Percentiles rank a stretch among this genome's conserved stretches.
phyloP scores from a whole-genome alignment of 805 yeast genomes.

The Ogataea ganodermae region DNA sequence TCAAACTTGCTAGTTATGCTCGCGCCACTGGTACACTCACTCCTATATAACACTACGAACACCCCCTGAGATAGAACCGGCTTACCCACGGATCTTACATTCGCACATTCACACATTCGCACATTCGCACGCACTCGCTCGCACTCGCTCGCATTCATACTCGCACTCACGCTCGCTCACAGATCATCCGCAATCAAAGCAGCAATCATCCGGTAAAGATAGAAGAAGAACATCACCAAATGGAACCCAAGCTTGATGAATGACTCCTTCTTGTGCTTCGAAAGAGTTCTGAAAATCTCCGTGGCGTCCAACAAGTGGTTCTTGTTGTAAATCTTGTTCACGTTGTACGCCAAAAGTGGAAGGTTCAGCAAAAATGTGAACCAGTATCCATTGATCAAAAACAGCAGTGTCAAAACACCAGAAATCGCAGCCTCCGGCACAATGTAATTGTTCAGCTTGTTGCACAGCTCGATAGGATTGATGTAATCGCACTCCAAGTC shows the following conservation, averaged over 20 bases:
- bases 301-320: conserved; percentile 93
- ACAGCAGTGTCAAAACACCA: conserved; percentile 64
- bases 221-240: conserved; percentile 89
- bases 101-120: too few species aligned
- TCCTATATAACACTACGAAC: too few species aligned
- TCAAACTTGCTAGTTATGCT: too few species aligned
- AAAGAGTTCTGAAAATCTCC: conserved; percentile 91
- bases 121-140: too few species aligned
- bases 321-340: conserved; percentile 74
- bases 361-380: conserved; percentile 77
- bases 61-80: too few species aligned
- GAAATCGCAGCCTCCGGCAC: conserved; percentile 89
- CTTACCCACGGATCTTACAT: too few species aligned
- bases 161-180: conserved; percentile 6
- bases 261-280: conserved; percentile 90
- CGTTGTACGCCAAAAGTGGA: conserved; percentile 84
- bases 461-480: conserved; percentile 95
- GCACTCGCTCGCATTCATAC: too few species aligned
- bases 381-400: conserved; percentile 91
- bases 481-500: conserved; percentile 96
- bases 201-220: conserved; percentile 94
- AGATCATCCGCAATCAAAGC: conserved; percentile 76
- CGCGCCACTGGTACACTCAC: too few species aligned
- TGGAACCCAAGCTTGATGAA: conserved; percentile 91
- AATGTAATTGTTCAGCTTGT: conserved; percentile 84